Evolutionary conservation across 164 flowering plant genomes (phyloP), one percentile per base, ranked within the genome.

Genomic region (Malania oleifera): DNA sequence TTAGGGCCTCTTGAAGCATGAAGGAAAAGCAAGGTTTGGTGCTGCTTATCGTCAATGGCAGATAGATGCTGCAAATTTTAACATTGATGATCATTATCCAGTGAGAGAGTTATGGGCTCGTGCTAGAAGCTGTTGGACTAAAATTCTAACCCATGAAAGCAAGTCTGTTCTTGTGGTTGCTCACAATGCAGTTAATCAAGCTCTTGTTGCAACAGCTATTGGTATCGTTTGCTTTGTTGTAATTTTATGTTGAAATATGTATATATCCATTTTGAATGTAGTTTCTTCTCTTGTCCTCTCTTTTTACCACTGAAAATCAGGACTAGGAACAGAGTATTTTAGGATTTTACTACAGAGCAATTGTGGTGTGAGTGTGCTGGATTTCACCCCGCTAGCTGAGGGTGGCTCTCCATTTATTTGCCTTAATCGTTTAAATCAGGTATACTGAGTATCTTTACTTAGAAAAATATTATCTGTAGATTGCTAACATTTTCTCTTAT

Each of bases 101-200:
- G 98, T 89, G 59, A 87, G 96, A 63, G 96, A 92, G 64, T 73
- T 92, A 72, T 89, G 96, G 98, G 79, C 64, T 1, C 89, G 98
- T 61, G 92, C 92, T 54, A 79, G 81, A 69, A 80, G 66, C 75
- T 80, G 96, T 67, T 92, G 98, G 96, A 57, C 57, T 38, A 81
- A 70, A 66, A 89, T 92, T 49, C 69, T 92, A 49, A 45, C 70
- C 2, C 93, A 86, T 69, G 91, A 92, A 54, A 84, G 93, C 66
- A 77, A 66, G 61, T 89, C 96, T 43, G 76, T 89, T 61, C 96
- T 92, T 65, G 95, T 92, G 67, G 96, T 89, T 75, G 98, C 96
- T 71, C 96, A 89, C 54, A 89, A 92, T 84, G 96, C 98, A 47
- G 95, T 92, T 59, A 92, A 92, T 75, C 96, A 89, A 80, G 96